phyloP scores from a whole-genome alignment of 164 flowering plant species.

The Aristolochia californica region DNA sequence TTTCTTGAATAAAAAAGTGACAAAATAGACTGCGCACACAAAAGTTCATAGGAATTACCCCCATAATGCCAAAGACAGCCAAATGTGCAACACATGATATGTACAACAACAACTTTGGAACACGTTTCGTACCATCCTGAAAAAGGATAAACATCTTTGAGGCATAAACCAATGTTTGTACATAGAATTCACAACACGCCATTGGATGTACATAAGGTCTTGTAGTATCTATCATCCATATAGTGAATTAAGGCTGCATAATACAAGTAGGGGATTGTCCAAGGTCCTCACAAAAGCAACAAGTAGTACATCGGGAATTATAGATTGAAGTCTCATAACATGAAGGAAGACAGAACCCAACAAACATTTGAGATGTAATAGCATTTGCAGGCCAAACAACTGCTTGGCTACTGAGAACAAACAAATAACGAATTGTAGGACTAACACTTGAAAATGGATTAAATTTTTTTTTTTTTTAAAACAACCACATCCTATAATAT shows the following conservation, averaged over 20 bases:
- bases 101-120: neutral
- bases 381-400: no score
- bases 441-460: no score
- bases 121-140: neutral
- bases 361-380: no score
- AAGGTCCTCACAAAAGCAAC: neutral
- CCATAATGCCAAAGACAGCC: neutral
- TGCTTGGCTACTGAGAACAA: no score
- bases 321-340: no score
- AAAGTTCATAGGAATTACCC: neutral
- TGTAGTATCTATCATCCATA: neutral
- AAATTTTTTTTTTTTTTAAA: no score
- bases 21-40: neutral
- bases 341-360: no score
- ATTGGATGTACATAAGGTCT: neutral
- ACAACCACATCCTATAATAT: no score
- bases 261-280: neutral
- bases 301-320: no score
- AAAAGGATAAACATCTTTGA: neutral
- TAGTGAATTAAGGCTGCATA: neutral
- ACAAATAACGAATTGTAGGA: no score
- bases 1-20: neutral
- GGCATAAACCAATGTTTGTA: neutral
- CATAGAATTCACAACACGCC: neutral
- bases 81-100: slow-evolving; percentile 1